phyloP scores from a whole-genome alignment of 129 eudicot species.

The Escallonia herrerae region DNA sequence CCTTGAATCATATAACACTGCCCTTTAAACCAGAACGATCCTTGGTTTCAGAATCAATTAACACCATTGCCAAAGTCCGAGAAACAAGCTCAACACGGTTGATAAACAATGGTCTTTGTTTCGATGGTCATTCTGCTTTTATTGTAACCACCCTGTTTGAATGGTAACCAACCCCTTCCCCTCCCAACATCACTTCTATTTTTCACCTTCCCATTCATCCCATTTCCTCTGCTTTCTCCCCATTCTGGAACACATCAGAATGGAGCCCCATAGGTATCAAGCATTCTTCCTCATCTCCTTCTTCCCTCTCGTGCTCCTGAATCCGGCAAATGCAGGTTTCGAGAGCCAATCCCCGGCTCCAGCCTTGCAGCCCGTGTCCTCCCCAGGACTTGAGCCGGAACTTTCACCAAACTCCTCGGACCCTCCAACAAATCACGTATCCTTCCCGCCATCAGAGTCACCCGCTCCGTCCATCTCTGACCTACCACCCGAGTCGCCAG shows the following conservation, averaged over 20 bases:
- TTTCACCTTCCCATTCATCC: constrained; percentile 1
- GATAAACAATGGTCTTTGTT: background rate
- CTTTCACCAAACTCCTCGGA: constrained; percentile 1
- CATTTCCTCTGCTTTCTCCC: background rate
- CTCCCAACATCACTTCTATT: background rate
- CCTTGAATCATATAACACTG: too few species aligned
- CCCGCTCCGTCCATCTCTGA: constrained; percentile 4
- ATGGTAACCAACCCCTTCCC: constrained; percentile 9
- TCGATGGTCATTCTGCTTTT: constrained; percentile 9
- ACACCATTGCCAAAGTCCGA: constrained; percentile 8
- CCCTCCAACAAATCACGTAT: background rate
- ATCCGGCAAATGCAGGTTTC: constrained; percentile 3
- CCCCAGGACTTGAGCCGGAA: background rate
- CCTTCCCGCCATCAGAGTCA: background rate
- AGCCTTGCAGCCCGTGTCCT: background rate
- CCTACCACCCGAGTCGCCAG: constrained; percentile 3
- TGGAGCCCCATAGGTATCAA: constrained; percentile 5
- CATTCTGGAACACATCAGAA: background rate
- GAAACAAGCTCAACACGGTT: constrained; percentile 19
- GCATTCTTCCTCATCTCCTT: background rate
- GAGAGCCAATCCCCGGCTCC: background rate
- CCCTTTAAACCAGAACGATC: too few species aligned
- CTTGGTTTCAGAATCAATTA: background rate
- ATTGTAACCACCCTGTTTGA: constrained; percentile 5
- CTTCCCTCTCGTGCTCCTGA: constrained; percentile 11